Percentiles rank a stretch among this genome's conserved stretches.
Conservation (phyloP, 2,329 filamentous ascomycete species). For the Zasmidium cellare region DNA sequence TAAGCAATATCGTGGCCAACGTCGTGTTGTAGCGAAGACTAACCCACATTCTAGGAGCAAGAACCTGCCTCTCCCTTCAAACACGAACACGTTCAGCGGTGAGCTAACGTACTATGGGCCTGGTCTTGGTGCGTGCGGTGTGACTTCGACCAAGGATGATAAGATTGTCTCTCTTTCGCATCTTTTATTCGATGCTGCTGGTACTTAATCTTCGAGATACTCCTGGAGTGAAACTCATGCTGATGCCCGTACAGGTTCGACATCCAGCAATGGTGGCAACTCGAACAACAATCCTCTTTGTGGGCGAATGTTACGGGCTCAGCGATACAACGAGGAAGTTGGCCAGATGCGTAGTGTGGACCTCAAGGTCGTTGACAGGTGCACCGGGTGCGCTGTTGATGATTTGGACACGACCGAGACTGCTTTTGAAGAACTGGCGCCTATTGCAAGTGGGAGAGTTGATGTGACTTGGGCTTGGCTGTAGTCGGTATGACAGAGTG, state of each 20-base stretch:
- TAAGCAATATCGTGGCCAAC: neutral
- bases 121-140: slow-evolving; percentile 69
- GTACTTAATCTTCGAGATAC: slow-evolving; percentile 64
- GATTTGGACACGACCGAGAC: slow-evolving; percentile 54
- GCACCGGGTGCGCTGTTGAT: slow-evolving; percentile 49
- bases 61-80: slow-evolving; percentile 54
- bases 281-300: slow-evolving; percentile 68
- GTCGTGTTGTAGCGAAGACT: too few species aligned
- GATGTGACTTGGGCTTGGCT: slow-evolving; percentile 36
- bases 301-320: slow-evolving; percentile 64
- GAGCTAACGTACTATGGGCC: slow-evolving; percentile 71
- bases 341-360: slow-evolving; percentile 54
- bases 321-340: slow-evolving; percentile 48
- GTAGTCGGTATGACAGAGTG: neutral
- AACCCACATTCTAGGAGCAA: slow-evolving; percentile 24
- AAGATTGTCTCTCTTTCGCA: slow-evolving; percentile 67
- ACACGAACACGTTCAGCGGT: slow-evolving; percentile 57
- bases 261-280: slow-evolving; percentile 35
- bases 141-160: slow-evolving; percentile 55
- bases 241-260: slow-evolving; percentile 34
- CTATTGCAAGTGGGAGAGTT: slow-evolving; percentile 30
- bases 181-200: slow-evolving; percentile 62
- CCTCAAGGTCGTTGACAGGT: slow-evolving; percentile 69
- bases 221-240: slow-evolving; percentile 5
- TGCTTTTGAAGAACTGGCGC: slow-evolving; percentile 50